Evolutionary conservation across 2,329 filamentous ascomycete species (phyloP).

Genomic region (Paraphaeosphaeria minitans): DNA sequence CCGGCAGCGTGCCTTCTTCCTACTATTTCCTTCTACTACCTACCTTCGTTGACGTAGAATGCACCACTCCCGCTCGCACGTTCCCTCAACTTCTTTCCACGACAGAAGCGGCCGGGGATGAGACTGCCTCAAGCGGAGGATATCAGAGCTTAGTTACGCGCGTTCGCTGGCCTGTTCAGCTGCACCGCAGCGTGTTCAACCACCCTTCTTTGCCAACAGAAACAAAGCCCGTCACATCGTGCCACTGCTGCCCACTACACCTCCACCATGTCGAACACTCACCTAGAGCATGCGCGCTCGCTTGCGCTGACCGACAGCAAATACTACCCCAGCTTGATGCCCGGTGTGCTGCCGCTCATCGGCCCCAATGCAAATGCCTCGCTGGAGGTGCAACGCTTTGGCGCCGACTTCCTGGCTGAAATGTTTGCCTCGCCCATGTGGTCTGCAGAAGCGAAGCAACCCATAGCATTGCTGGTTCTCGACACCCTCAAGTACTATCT

Average conservation of each 20-base stretch:
- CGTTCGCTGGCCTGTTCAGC: slow-evolving; percentile 24
- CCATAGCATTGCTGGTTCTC: slow-evolving; percentile 75
- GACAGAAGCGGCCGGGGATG: slow-evolving; percentile 36
- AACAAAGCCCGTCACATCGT: slow-evolving; percentile 33
- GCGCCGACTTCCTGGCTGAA: slow-evolving; percentile 92
- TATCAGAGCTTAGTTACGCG: slow-evolving; percentile 38
- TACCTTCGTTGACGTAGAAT: slow-evolving; percentile 20
- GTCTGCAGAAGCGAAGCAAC: slow-evolving; percentile 76
- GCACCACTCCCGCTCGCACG: slow-evolving; percentile 30
- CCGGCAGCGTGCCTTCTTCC: slow-evolving; percentile 4
- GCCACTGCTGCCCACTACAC: slow-evolving; percentile 24
- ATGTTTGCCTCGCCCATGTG: slow-evolving; percentile 93
- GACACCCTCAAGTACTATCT: slow-evolving; percentile 67
- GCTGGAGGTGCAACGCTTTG: slow-evolving; percentile 90
- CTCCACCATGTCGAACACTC: slow-evolving; percentile 56
- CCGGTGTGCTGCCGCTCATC: slow-evolving; percentile 91
- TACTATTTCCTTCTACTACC: too few species aligned
- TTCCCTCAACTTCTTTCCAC: slow-evolving; percentile 27
- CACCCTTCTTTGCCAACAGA: slow-evolving; percentile 24
- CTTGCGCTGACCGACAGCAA: slow-evolving; percentile 84
- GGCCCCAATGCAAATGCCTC: slow-evolving; percentile 66
- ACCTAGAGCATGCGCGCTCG: slow-evolving; percentile 88
- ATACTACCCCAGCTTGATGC: slow-evolving; percentile 90
- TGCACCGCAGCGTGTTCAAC: slow-evolving; percentile 39
- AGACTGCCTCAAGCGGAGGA: slow-evolving; percentile 24